Evolutionary conservation across 495 filamentous ascomycete genomes (phyloP).

Genomic region (Cladorrhinum samala): DNA sequence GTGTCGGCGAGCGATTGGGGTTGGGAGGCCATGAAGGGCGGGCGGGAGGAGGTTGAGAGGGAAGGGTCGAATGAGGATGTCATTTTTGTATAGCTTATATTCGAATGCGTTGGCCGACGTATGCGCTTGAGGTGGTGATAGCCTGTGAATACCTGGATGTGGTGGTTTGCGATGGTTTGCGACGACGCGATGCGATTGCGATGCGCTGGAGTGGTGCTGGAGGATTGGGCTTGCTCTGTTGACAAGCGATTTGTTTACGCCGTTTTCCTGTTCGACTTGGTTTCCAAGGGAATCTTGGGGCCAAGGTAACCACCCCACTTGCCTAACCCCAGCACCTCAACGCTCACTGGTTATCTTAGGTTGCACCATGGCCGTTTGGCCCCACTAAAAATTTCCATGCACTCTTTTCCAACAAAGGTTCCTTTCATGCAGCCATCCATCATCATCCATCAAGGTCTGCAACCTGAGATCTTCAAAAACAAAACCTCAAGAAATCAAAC

Average conservation of each 20-base stretch:
- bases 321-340: not conserved
- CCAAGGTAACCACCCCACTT: slow-evolving; percentile 10
- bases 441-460: not conserved
- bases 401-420: not conserved
- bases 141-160: not conserved
- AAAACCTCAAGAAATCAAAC: not conserved
- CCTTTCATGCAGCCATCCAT: not conserved
- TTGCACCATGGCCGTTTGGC: not conserved
- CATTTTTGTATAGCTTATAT: slow-evolving; percentile 40
- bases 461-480: no score
- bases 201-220: not conserved
- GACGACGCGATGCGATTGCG: not conserved
- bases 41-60: slow-evolving; percentile 67
- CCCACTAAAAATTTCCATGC: slow-evolving; percentile 17
- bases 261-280: slow-evolving; percentile 11
- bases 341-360: slow-evolving; percentile 1
- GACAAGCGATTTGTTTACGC: slow-evolving; percentile 16
- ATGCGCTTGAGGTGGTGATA: not conserved
- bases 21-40: slow-evolving; percentile 66
- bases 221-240: not conserved
- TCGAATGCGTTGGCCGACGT: slow-evolving; percentile 5
- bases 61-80: slow-evolving; percentile 69
- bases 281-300: slow-evolving; percentile 16
- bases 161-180: not conserved
- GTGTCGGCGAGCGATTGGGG: slow-evolving; percentile 58